phyloP scores from a whole-genome alignment of 2,329 filamentous ascomycete species.

The Massarina eburnea region DNA sequence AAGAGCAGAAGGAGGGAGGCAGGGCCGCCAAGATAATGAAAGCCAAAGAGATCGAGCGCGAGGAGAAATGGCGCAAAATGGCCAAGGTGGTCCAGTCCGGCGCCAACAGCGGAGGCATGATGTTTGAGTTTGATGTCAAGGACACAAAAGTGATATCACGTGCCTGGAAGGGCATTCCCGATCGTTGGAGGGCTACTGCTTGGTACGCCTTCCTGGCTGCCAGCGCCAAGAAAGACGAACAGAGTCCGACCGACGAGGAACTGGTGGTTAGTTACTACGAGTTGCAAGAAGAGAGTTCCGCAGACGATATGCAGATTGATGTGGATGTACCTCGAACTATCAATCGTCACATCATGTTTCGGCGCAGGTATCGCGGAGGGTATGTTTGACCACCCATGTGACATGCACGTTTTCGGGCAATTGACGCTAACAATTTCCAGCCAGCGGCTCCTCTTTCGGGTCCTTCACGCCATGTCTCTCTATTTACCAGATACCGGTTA shows the following conservation, averaged over 20 bases:
- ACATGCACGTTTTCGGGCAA: neutral
- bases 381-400: conserved; percentile 16
- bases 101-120: conserved; percentile 61
- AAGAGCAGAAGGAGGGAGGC: conserved; percentile 49
- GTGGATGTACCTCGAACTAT: conserved; percentile 95
- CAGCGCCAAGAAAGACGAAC: conserved; percentile 67
- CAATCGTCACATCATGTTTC: conserved; percentile 96
- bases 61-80: conserved; percentile 71
- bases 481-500: conserved; percentile 92
- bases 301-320: conserved; percentile 96
- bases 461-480: conserved; percentile 86
- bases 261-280: conserved; percentile 72
- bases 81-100: conserved; percentile 52
- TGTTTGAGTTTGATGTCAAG: conserved; percentile 76
- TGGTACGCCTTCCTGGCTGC: conserved; percentile 91
- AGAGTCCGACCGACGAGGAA: conserved; percentile 67
- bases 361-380: conserved; percentile 84
- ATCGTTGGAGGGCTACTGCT: conserved; percentile 88
- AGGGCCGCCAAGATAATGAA: conserved; percentile 53
- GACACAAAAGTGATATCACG: conserved; percentile 80
- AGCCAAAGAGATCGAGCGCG: conserved; percentile 62
- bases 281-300: conserved; percentile 71
- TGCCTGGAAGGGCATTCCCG: conserved; percentile 97
- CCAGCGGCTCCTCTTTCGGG: conserved; percentile 86
- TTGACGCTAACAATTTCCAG: conserved; percentile 19